Conservation (phyloP, 768 basidiomycete genomes). For the Russula compacta region DNA sequence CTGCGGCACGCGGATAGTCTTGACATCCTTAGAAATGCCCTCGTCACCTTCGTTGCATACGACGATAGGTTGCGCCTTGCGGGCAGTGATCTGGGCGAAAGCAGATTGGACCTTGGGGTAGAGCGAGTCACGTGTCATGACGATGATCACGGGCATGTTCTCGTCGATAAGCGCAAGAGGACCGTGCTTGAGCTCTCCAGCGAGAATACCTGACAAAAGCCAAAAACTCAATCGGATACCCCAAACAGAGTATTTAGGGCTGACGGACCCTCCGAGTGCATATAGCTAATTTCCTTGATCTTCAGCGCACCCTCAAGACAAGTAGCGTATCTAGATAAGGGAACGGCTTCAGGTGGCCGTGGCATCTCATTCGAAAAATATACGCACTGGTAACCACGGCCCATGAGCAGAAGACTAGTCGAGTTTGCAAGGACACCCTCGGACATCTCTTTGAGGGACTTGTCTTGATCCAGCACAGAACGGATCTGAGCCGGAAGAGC, state of each 20-base stretch:
- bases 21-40: slow-evolving; percentile 59
- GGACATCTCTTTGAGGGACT: slow-evolving; percentile 70
- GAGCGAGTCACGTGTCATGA: slow-evolving; percentile 98
- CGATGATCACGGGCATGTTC: slow-evolving; percentile 97
- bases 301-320: slow-evolving; percentile 97
- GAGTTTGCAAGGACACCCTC: slow-evolving; percentile 66
- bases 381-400: slow-evolving; percentile 88
- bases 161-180: slow-evolving; percentile 97
- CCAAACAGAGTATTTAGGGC: neutral
- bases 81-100: slow-evolving; percentile 92
- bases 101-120: slow-evolving; percentile 98
- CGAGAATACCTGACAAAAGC: slow-evolving; percentile 67
- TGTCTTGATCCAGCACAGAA: slow-evolving; percentile 73
- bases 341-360: neutral
- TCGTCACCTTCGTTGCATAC: slow-evolving; percentile 92
- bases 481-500: slow-evolving; percentile 86
- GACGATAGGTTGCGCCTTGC: slow-evolving; percentile 92
- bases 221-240: slow-evolving; percentile 1
- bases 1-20: slow-evolving; percentile 90
- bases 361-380: neutral
- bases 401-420: slow-evolving; percentile 91
- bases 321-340: slow-evolving; percentile 63
- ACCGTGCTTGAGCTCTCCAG: slow-evolving; percentile 98
- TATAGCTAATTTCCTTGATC: slow-evolving; percentile 98
- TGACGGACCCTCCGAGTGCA: slow-evolving; percentile 62